Conservation (phyloP, 23 red algal genomes). For the Gracilaria domingensis region DNA sequence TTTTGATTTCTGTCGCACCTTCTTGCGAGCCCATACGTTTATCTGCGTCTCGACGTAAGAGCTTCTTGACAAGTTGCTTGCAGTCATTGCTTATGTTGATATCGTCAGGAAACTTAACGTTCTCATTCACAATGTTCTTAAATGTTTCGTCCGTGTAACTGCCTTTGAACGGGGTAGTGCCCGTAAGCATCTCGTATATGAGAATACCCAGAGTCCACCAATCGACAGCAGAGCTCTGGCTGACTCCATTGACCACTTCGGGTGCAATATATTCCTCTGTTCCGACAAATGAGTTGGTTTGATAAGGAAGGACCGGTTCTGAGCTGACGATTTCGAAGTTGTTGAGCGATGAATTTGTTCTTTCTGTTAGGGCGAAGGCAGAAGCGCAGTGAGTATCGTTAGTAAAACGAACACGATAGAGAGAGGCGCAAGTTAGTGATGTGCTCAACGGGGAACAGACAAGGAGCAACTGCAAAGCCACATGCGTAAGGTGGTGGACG, state of each 20-base stretch:
- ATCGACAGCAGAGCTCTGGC: slow-evolving; percentile 92
- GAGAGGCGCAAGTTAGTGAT: neutral
- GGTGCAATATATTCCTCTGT: slow-evolving; percentile 86
- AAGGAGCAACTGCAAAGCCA: neutral
- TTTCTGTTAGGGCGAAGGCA: neutral
- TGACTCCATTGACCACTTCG: slow-evolving; percentile 92
- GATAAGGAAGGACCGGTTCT: slow-evolving; percentile 83
- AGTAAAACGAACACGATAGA: neutral
- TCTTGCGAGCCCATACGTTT: slow-evolving; percentile 89
- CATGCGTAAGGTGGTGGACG: neutral
- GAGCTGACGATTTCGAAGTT: slow-evolving; percentile 86
- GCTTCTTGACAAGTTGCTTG: slow-evolving; percentile 93
- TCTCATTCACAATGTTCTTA: slow-evolving; percentile 89
- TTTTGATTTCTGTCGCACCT: slow-evolving; percentile 93
- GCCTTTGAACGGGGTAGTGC: slow-evolving; percentile 93
- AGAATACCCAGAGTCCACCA: slow-evolving; percentile 99
- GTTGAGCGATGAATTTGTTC: slow-evolving; percentile 46
- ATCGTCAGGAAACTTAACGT: slow-evolving; percentile 78
- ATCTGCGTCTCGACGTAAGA: slow-evolving; percentile 80
- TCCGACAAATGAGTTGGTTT: slow-evolving; percentile 91
- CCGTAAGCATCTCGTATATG: slow-evolving; percentile 96
- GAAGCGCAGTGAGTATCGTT: neutral
- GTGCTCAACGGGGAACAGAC: neutral
- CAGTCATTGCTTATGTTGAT: slow-evolving; percentile 83
- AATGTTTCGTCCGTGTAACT: slow-evolving; percentile 90